phyloP scores from a whole-genome alignment of 805 yeast genomes.

The Maudiozyma serrabonitensis region DNA sequence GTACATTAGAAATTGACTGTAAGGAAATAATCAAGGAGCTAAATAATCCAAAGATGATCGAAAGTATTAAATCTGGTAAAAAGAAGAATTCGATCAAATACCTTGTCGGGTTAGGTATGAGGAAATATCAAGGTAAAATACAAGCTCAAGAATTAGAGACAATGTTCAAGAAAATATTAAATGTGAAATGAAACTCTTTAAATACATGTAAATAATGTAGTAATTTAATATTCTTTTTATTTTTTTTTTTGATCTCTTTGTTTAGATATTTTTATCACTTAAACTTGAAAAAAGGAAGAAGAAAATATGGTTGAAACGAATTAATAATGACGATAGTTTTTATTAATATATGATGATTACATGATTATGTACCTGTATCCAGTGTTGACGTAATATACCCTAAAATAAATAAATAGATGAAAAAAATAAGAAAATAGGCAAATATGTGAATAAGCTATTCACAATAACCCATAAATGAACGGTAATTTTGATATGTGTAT shows the following conservation, averaged over 20 bases:
- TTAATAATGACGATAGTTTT: too few species aligned
- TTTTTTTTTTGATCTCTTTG: too few species aligned
- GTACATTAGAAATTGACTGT: constrained; percentile 35
- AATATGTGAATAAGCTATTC: too few species aligned
- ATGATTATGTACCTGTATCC: neutral
- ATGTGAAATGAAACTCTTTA: constrained; percentile 9
- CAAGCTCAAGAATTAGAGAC: constrained; percentile 29
- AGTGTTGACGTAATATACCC: neutral
- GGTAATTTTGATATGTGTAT: too few species aligned
- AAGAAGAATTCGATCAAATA: constrained; percentile 58
- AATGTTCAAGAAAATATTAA: constrained; percentile 24
- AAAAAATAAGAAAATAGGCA: neutral
- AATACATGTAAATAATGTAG: neutral
- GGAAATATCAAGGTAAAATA: constrained; percentile 54
- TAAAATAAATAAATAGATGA: neutral
- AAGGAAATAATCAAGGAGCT: constrained; percentile 33
- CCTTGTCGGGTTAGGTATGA: constrained; percentile 80
- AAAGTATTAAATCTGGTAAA: constrained; percentile 47
- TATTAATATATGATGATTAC: neutral
- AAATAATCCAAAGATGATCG: constrained; percentile 43
- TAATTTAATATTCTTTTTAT: neutral
- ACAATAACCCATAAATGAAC: too few species aligned
- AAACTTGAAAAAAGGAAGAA: too few species aligned
- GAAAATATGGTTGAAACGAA: too few species aligned
- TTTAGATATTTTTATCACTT: too few species aligned